Evolutionary conservation across 495 filamentous ascomycete genomes (phyloP).

Genomic region (Penicillium samsonianum): DNA sequence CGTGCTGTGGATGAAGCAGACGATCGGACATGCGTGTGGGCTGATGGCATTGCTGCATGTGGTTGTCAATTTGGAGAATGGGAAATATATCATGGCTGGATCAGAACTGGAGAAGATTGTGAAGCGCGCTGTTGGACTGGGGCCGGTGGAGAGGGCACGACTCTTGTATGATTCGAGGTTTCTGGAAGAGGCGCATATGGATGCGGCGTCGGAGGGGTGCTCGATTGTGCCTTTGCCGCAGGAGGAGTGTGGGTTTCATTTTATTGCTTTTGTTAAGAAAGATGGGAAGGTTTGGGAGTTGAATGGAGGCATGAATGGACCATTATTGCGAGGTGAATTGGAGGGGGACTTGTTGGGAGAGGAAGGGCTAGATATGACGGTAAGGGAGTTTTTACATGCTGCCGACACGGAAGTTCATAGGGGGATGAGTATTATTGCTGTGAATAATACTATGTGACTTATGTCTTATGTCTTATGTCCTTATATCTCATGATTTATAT

Average conservation of each 20-base stretch:
- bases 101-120: slow-evolving; percentile 33
- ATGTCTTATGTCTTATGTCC: background rate
- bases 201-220: slow-evolving; percentile 66
- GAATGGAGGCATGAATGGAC: slow-evolving; percentile 74
- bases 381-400: slow-evolving; percentile 59
- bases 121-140: slow-evolving; percentile 35
- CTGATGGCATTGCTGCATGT: slow-evolving; percentile 63
- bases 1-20: slow-evolving; percentile 65
- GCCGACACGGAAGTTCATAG: slow-evolving; percentile 56
- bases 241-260: slow-evolving; percentile 69
- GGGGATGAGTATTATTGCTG: slow-evolving; percentile 66
- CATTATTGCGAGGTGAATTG: slow-evolving; percentile 66
- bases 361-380: slow-evolving; percentile 60
- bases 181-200: slow-evolving; percentile 69
- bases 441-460: slow-evolving; percentile 5
- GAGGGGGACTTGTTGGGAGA: slow-evolving; percentile 67
- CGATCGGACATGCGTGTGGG: slow-evolving; percentile 66
- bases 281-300: slow-evolving; percentile 75
- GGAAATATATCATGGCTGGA: slow-evolving; percentile 37
- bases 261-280: slow-evolving; percentile 79
- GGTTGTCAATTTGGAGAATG: slow-evolving; percentile 52
- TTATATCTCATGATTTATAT: background rate
- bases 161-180: slow-evolving; percentile 67
- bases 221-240: slow-evolving; percentile 63
- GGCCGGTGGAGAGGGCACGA: slow-evolving; percentile 54